phyloP scores from a whole-genome alignment of 768 basidiomycete genomes.

The Cystobasidium tubakii region DNA sequence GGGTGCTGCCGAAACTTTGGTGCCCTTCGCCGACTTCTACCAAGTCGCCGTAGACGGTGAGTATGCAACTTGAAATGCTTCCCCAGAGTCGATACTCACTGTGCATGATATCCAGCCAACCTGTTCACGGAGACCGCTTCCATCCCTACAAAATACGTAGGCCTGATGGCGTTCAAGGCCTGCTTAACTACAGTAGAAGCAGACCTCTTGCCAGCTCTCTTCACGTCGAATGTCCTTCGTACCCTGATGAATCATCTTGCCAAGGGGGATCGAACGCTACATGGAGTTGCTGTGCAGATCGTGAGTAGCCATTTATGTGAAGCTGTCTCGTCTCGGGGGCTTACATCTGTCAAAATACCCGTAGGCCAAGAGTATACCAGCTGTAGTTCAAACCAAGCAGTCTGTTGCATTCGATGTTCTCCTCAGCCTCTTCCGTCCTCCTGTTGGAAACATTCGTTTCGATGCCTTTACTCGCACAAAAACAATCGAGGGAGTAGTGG shows the following conservation, averaged over 20 bases:
- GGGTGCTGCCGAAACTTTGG: conserved; percentile 49
- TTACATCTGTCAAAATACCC: too few species aligned
- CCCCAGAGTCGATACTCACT: too few species aligned
- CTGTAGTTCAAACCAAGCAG: conserved; percentile 67
- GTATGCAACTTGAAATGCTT: conserved; percentile 40
- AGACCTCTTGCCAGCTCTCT: conserved; percentile 52
- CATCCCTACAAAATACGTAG: conserved; percentile 21
- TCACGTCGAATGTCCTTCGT: conserved; percentile 91
- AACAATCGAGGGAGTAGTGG: conserved; percentile 76
- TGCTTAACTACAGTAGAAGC: background rate
- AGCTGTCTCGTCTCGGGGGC: background rate
- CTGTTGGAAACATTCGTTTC: conserved; percentile 74
- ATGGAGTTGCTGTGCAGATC: conserved; percentile 78
- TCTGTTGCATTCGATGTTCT: conserved; percentile 77
- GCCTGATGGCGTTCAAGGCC: conserved; percentile 16
- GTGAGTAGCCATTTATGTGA: conserved; percentile 54
- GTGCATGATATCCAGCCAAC: too few species aligned
- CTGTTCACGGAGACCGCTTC: conserved; percentile 13
- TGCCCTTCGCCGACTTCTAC: conserved; percentile 85
- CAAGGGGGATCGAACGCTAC: conserved; percentile 75
- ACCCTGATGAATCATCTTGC: conserved; percentile 95
- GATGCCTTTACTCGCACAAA: conserved; percentile 88
- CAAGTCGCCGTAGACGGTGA: conserved; percentile 81
- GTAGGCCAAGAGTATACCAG: conserved; percentile 70
- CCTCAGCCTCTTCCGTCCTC: conserved; percentile 70